Evolutionary conservation across 495 filamentous ascomycete species (phyloP), one percentile per base, ranked within the genome.

Genomic region (Astrothelium macrocarpum): DNA sequence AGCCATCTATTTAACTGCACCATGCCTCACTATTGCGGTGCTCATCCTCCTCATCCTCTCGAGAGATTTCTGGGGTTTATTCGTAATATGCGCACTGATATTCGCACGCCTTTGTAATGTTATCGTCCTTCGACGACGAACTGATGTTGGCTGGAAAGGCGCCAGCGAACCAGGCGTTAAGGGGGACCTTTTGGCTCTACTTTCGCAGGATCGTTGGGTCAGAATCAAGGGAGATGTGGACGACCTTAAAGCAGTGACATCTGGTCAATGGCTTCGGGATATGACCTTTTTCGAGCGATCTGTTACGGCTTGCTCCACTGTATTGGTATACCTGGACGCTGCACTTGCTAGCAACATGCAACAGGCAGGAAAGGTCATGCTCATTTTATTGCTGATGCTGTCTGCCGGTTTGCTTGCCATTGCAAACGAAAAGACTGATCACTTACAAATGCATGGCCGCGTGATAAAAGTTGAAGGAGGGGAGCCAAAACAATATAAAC

Each of bases 211-310:
- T 59, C 71, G 75, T 18, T 80, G 75, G 68, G 74, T 86, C 2
- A 72, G 78, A 1, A 72, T 87, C 59, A 75, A 74, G 34, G 85
- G 85, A 23, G 60, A 66, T 28, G 76, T 81, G 1, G 76, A 79
- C 46, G 83, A 85, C 64, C 74, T 87, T 10, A 81, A 83, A 62
- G 81, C 82, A 39, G 77, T 86, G 61, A 86, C 82, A 1, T 74
- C 77, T 1, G 77, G 78, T 1, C 70, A 76, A 32, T 87, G 84
- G 84, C 71, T 87, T 29, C 74, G 78, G 11, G 75, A 80, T 39
- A 77, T 78, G 65, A 83, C 79, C 0, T 67, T 73, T 31, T 26
- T 78, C 23, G 83, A 87, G 65, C 77, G 78, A 28, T 80, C 74
- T 32, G 62, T 80, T 29, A 73, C 73, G 9, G 78, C 78, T 0